Conservation (phyloP, 2,329 filamentous ascomycete species). For the Colletotrichum brevisporum region DNA sequence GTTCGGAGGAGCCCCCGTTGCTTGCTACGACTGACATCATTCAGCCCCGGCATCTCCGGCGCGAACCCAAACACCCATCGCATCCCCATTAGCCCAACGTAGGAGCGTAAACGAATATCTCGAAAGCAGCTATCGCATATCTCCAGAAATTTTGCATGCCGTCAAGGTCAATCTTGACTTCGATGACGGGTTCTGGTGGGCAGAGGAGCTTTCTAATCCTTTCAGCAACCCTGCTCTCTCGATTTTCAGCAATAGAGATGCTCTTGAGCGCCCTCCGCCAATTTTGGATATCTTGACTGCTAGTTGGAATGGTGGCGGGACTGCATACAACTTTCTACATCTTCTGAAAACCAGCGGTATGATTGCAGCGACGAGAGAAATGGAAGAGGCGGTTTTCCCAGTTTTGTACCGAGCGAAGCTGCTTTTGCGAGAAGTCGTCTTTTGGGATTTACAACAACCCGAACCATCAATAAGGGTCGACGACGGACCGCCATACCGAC, state of each 20-base stretch:
- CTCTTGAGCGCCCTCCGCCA: slow-evolving; percentile 60
- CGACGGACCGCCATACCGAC: slow-evolving; percentile 43
- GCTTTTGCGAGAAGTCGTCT: slow-evolving; percentile 67
- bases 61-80: slow-evolving; percentile 64
- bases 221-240: slow-evolving; percentile 55
- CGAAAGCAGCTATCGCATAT: slow-evolving; percentile 60
- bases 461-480: slow-evolving; percentile 59
- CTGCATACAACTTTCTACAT: slow-evolving; percentile 66
- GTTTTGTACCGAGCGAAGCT: slow-evolving; percentile 68
- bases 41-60: slow-evolving; percentile 62
- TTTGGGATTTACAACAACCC: slow-evolving; percentile 66
- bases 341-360: slow-evolving; percentile 65
- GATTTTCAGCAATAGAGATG: slow-evolving; percentile 53
- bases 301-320: slow-evolving; percentile 65
- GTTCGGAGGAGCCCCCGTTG: not conserved
- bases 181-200: slow-evolving; percentile 72
- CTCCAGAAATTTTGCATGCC: slow-evolving; percentile 56
- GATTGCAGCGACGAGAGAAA: slow-evolving; percentile 62
- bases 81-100: slow-evolving; percentile 64
- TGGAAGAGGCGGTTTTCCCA: slow-evolving; percentile 64
- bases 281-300: slow-evolving; percentile 65
- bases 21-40: slow-evolving; percentile 3
- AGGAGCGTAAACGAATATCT: slow-evolving; percentile 67
- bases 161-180: slow-evolving; percentile 65
- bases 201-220: slow-evolving; percentile 61